Percentiles rank a stretch among this genome's conserved stretches.
Evolutionary conservation across 2,329 filamentous ascomycete genomes (phyloP).

Genomic region (Aspergillus sp.): DNA sequence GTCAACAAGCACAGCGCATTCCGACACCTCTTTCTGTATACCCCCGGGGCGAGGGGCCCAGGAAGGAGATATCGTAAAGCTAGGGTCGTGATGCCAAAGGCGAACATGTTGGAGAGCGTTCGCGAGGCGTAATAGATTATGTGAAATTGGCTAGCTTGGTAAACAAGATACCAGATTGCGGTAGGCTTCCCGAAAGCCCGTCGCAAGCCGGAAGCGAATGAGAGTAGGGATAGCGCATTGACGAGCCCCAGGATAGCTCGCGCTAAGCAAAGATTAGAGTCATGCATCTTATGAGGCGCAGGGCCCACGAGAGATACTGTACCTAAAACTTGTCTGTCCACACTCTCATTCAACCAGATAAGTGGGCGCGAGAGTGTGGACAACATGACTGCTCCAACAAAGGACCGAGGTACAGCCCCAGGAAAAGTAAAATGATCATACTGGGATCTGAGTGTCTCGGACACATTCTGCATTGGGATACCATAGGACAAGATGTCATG

Average conservation of each 20-base stretch:
- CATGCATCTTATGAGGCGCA: neutral
- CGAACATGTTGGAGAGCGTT: constrained; percentile 94
- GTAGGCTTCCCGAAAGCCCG: constrained; percentile 66
- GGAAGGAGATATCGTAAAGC: constrained; percentile 51
- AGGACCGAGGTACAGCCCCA: constrained; percentile 87
- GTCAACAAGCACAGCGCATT: constrained; percentile 73
- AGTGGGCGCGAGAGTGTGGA: constrained; percentile 70
- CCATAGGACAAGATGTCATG: constrained; percentile 87
- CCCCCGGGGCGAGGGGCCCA: constrained; percentile 24
- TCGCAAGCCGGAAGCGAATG: constrained; percentile 63
- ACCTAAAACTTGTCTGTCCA: constrained; percentile 59
- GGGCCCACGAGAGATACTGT: constrained; percentile 11
- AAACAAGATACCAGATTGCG: constrained; percentile 73
- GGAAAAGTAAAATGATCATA: constrained; percentile 93
- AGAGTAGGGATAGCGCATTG: constrained; percentile 68
- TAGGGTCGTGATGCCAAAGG: constrained; percentile 64
- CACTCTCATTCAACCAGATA: constrained; percentile 55
- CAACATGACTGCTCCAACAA: constrained; percentile 75
- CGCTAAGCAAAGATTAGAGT: constrained; percentile 45
- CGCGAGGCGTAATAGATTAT: constrained; percentile 88
- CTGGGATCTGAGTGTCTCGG: constrained; percentile 54
- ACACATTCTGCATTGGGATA: constrained; percentile 59
- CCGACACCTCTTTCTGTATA: constrained; percentile 51
- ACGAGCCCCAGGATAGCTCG: constrained; percentile 73
- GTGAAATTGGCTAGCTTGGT: constrained; percentile 87